Base-by-base conservation (phyloP, 2,329 filamentous ascomycete genomes). In the Trichoderma koningiopsis region DNA sequence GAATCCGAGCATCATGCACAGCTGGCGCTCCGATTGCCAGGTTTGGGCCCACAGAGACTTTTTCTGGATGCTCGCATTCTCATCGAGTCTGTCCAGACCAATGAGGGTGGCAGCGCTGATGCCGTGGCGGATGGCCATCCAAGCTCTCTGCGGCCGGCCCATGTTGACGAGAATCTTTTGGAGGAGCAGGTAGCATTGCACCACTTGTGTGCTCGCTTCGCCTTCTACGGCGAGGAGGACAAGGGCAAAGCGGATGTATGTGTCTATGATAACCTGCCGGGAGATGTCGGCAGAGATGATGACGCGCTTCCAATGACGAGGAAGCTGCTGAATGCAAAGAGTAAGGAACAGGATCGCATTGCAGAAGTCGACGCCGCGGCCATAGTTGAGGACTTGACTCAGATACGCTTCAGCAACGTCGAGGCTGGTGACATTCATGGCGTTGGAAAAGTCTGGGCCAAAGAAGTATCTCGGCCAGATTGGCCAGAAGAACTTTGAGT, bases 141-240 rank as follows among this genome's bases (percentile, higher is more conserved):
- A 89, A 0, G 84, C 83, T 71, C 83, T 81, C 43, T 85, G 82
- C 13, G 87, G 86, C 53, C 84, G 83, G 2, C 87, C 87, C 70
- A 86, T 83, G 68, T 87, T 85, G 63, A 86, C 77, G 71, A 86
- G 84, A 71, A 85, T 82, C 73, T 87, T 88, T 14, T 81, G 79
- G 52, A 83, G 79, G 14, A 89, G 74, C 60, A 84, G 77, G 53
- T 85, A 79, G 61, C 83, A 84, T 73, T 88, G 85, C 68, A 89
- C 80, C 3, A 83, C 84, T 61, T 87, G 83, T 0, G 87, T 72
- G 1, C 81, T 86, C 11, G 82, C 82, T 59, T 85, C 82, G 66
- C 86, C 84, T 65, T 86, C 82, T 14, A 80, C 78, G 14, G 84
- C 75, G 19, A 88, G 81, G 71, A 85, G 79, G 19, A 67, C 59